A percentile compares a stretch with the other conserved stretches of the same genome.
phyloP scores from a whole-genome alignment of 345 rosid genomes.

The Melaleuca alternifolia region DNA sequence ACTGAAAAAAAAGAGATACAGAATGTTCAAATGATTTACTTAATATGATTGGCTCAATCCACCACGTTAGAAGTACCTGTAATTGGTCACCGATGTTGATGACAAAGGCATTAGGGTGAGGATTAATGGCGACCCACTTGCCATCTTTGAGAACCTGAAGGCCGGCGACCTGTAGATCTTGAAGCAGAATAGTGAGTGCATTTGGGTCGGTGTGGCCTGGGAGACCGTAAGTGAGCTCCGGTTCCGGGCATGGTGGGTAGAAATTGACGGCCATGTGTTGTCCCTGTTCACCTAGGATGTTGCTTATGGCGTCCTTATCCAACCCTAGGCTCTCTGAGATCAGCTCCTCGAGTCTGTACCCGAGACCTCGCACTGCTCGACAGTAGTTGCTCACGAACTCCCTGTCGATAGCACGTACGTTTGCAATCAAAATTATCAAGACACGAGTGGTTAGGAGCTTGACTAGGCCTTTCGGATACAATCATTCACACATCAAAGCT shows the following conservation, averaged over 20 bases:
- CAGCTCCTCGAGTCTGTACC: constrained; percentile 44
- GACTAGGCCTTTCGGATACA: background rate
- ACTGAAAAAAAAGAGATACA: background rate
- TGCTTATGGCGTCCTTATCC: constrained; percentile 39
- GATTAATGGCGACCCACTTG: constrained; percentile 72
- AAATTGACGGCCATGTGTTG: constrained; percentile 93
- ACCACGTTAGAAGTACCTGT: constrained; percentile 29
- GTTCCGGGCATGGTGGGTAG: constrained; percentile 89
- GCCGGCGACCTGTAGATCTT: constrained; percentile 56
- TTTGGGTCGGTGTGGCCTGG: constrained; percentile 92
- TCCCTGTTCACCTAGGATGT: constrained; percentile 68
- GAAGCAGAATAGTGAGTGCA: constrained; percentile 74
- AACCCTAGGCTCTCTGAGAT: constrained; percentile 85
- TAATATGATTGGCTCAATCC: background rate
- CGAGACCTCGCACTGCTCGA: constrained; percentile 51
- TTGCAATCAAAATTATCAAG: background rate
- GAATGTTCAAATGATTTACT: background rate
- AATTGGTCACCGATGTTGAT: constrained; percentile 84
- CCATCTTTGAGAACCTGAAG: constrained; percentile 74
- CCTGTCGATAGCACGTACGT: constrained; percentile 14
- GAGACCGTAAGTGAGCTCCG: constrained; percentile 80
- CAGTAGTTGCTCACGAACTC: constrained; percentile 54
- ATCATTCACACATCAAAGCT: background rate
- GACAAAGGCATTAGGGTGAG: constrained; percentile 67
- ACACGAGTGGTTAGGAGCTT: background rate